Evolutionary conservation across 1,284 basidiomycete species (phyloP).

Genomic region (Trametes hirsuta): DNA sequence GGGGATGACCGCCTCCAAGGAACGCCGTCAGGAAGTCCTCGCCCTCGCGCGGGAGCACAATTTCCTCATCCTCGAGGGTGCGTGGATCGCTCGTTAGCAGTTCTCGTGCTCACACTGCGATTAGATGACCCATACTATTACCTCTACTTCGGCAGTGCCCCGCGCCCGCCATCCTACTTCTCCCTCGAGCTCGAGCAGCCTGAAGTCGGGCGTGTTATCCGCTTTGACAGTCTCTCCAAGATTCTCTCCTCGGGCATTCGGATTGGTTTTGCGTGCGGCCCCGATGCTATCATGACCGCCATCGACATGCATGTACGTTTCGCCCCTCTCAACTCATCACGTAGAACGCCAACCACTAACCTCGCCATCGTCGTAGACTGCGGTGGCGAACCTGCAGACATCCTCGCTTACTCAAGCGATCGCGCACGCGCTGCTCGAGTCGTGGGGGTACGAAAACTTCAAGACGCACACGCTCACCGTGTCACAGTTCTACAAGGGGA

Average conservation of each 20-base stretch:
- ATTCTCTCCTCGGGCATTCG: slow-evolving; percentile 82
- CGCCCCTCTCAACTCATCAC: not conserved
- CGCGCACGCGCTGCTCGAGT: slow-evolving; percentile 66
- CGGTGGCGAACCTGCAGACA: slow-evolving; percentile 78
- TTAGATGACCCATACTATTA: slow-evolving; percentile 83
- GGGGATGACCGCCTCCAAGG: slow-evolving; percentile 73
- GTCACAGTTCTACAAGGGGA: slow-evolving; percentile 79
- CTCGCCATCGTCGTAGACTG: slow-evolving; percentile 48
- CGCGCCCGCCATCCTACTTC: slow-evolving; percentile 78
- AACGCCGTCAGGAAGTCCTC: slow-evolving; percentile 81
- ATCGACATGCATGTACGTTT: slow-evolving; percentile 73
- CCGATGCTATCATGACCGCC: slow-evolving; percentile 69
- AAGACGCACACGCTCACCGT: slow-evolving; percentile 73
- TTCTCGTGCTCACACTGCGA: not conserved
- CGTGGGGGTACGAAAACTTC: slow-evolving; percentile 86
- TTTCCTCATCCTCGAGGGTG: slow-evolving; percentile 86
- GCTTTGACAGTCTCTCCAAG: slow-evolving; percentile 91
- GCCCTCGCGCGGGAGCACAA: slow-evolving; percentile 75
- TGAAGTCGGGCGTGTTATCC: slow-evolving; percentile 74
- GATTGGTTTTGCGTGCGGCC: slow-evolving; percentile 85
- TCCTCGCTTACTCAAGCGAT: slow-evolving; percentile 83
- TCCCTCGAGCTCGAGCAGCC: slow-evolving; percentile 65
- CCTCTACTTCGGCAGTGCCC: slow-evolving; percentile 69
- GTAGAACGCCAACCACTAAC: slow-evolving; percentile 5
- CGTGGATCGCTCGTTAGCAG: not conserved